Evolutionary conservation across 192 early-diverging fungal genomes (phyloP), one percentile per base, ranked within the genome.

Genomic region (Pilaira anomala): DNA sequence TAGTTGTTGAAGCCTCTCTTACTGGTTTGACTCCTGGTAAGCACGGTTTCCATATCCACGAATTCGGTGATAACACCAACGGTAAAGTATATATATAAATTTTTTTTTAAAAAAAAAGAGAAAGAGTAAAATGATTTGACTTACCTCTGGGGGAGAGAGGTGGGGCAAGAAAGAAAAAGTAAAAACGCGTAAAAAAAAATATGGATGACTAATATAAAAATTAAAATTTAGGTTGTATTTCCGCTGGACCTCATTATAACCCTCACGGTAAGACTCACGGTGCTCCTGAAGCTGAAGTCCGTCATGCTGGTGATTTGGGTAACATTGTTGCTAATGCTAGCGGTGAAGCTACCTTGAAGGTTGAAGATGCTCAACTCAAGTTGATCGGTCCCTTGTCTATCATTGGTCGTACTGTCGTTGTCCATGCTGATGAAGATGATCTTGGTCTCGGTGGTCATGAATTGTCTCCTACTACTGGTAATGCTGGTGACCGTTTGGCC

Each of bases 21-120:
- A 58, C 65, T 46, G 89, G 89, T 39, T 80, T 95, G 49, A 65
- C 66, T 4, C 77, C 85, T 6, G 91, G 91, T 52, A 72, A 83
- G 53, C 91, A 92, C 78, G 93, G 93, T 51, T 92, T 95, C 89
- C 93, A 95, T 76, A 72, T 95, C 63, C 93, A 95, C 74, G 87
- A 90, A 75, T 90, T 88, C 48, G 88, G 88, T 62, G 87, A 88
- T 74, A 87, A 88, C 76, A 88, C 87, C 73, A 85, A 86, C 72
- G 87, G 80, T 63, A 41, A 58, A 36, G 42, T 41, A 14, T n/a
- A 2, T 0, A 4, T 36, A 36, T 36, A 3, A 11, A 42, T 11
- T 72, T 50, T 14, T 21, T 40, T 53, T 48, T 22, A 41, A 51
- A 36, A 36, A 36, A 36, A 36, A 9, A 9, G 33, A 9, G 33